Percentiles rank a stretch among this genome's conserved stretches.
Evolutionary conservation across 1,284 basidiomycete genomes (phyloP).

Genomic region (Malassezia cuniculi): DNA sequence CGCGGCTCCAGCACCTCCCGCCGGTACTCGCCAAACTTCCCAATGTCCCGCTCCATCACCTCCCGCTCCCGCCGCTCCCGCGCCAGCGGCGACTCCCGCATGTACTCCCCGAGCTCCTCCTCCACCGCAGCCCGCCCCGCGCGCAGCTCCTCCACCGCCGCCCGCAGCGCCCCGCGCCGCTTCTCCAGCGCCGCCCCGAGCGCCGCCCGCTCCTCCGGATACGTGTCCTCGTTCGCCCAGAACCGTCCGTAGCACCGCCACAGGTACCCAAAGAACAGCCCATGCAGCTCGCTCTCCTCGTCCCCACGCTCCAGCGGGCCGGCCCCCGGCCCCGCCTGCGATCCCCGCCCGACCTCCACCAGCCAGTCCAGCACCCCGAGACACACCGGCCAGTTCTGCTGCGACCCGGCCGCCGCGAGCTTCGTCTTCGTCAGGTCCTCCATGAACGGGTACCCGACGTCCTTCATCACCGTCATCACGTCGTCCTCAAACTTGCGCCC

Average conservation of each 20-base stretch:
- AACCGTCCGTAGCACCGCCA: slow-evolving; percentile 43
- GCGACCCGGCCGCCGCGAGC: slow-evolving; percentile 38
- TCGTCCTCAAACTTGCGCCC: slow-evolving; percentile 41
- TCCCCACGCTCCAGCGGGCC: slow-evolving; percentile 27
- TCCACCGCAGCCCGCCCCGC: slow-evolving; percentile 19
- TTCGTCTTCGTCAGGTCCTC: slow-evolving; percentile 43
- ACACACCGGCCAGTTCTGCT: slow-evolving; percentile 41
- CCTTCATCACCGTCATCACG: slow-evolving; percentile 34
- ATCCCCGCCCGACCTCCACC: slow-evolving; percentile 30
- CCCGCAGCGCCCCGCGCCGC: slow-evolving; percentile 29
- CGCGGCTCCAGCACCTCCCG: slow-evolving; percentile 35
- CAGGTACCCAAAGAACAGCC: slow-evolving; percentile 38
- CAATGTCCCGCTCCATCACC: slow-evolving; percentile 31
- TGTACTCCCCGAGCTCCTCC: slow-evolving; percentile 26
- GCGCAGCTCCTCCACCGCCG: slow-evolving; percentile 13
- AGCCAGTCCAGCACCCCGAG: slow-evolving; percentile 44
- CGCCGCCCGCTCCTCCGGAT: slow-evolving; percentile 36
- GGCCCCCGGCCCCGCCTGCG: slow-evolving; percentile 14
- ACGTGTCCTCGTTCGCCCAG: slow-evolving; percentile 42
- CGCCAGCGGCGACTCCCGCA: slow-evolving; percentile 27
- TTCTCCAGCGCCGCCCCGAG: slow-evolving; percentile 30
- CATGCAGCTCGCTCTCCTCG: slow-evolving; percentile 32
- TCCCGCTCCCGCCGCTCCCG: slow-evolving; percentile 28
- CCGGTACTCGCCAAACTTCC: slow-evolving; percentile 38
- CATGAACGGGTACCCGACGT: slow-evolving; percentile 38